Base-by-base conservation (phyloP, 495 filamentous ascomycete genomes). In the Penicillium lividum region DNA sequence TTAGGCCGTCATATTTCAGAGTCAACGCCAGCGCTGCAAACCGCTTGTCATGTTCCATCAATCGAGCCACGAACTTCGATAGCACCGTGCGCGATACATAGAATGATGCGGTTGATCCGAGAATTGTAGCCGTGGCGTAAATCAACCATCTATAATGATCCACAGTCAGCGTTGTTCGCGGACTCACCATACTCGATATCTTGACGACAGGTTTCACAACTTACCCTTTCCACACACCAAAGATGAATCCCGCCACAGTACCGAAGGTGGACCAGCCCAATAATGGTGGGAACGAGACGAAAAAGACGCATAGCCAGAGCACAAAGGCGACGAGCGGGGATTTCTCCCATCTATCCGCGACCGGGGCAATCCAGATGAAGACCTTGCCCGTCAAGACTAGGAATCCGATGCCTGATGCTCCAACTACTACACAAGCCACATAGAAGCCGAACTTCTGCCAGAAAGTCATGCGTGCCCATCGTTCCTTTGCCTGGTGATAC, bases 221-320 rank as follows among this genome's bases (percentile, higher is more conserved):
- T 67, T 74, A 86, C 82, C 94, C 94, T 63, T 85, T 83, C 59
- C 92, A 92, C 60, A 97, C 87, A 0, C 92, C 95, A 75, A 91
- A 98, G n/a, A 98, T 84, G 68, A 97, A 97, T 0, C 94, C 94
- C 11, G 90, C 77, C 29, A 96, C 78, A 1, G 92, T 97, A n/a
- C 95, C 81, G 57, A 86, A 86, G 0, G 89, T 90, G 29, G 87
- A 89, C 77, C 96, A 97, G 7, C 94, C 94, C 64, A 98, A 89
- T 58, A 97, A 68, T 3, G 94, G 94, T 3, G 94, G 94, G 71
- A 98, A 96, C 0, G 88, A 91, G 8, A 88, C 85, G 33, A 84
- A 70, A 67, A 92, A 93, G 18, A 87, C 89, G 66, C 91, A 73
- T 1, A 84, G 65, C 86, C 91, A 97, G 25, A 96, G 74, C 22